Evolutionary conservation across 2,329 filamentous ascomycete species (phyloP).

Genomic region (Monosporascus cannonballus): DNA sequence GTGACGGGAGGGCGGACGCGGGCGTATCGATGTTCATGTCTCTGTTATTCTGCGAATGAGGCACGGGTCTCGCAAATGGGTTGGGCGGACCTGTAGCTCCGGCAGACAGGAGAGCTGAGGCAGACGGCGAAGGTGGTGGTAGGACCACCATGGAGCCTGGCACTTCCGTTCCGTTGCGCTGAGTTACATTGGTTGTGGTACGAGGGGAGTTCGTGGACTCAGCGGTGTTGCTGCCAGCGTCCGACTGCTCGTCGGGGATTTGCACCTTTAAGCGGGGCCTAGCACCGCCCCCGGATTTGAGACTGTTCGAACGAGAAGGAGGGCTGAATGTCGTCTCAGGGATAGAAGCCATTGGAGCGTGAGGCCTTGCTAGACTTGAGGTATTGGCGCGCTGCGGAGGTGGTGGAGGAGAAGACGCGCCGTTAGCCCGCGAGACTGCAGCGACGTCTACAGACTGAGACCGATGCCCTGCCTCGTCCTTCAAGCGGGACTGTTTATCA

Average conservation of each 20-base stretch:
- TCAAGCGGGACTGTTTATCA: conserved; percentile 44
- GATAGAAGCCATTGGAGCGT: conserved; percentile 54
- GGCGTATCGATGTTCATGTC: conserved; percentile 68
- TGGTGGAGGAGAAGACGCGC: conserved; percentile 48
- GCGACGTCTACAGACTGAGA: conserved; percentile 62
- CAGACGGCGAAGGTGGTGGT: conserved; percentile 87
- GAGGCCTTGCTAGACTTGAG: conserved; percentile 41
- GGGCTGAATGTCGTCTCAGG: conserved; percentile 61
- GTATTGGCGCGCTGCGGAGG: conserved; percentile 45
- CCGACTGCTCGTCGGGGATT: conserved; percentile 87
- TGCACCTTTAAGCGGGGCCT: conserved; percentile 86
- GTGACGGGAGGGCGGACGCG: conserved; percentile 86
- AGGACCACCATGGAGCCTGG: conserved; percentile 69
- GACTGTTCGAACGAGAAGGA: conserved; percentile 72
- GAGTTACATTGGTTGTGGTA: conserved; percentile 52
- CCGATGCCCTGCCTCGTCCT: conserved; percentile 39
- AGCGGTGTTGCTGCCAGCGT: conserved; percentile 65
- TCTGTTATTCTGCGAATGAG: conserved; percentile 54
- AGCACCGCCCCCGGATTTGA: conserved; percentile 59
- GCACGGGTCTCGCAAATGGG: conserved; percentile 84
- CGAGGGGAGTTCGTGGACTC: conserved; percentile 59
- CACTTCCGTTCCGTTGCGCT: conserved; percentile 43
- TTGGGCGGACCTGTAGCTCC: conserved; percentile 91
- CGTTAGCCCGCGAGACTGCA: conserved; percentile 44
- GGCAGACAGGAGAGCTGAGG: conserved; percentile 77